These are phyloP conservation scores for Lyophyllum decastes DNA, from an alignment of 768 basidiomycete genomes.

Conservation along the genomic window DNA sequence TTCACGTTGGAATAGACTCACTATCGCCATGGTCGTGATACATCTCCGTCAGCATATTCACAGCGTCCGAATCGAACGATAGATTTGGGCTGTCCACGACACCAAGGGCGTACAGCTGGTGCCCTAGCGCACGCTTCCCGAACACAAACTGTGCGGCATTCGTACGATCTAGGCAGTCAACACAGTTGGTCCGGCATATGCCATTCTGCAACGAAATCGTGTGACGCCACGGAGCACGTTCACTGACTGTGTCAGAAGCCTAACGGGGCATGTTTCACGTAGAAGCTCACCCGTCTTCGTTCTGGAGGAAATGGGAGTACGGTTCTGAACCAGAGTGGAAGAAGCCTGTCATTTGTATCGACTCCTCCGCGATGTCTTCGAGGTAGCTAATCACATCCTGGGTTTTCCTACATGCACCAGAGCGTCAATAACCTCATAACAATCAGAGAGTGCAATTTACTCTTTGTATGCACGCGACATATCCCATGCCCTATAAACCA, in stretches of 20 bases:
- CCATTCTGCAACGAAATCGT: constrained; percentile 87
- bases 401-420: constrained; percentile 62
- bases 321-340: constrained; percentile 95
- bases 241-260: not conserved
- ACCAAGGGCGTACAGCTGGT: constrained; percentile 94
- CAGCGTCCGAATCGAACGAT: constrained; percentile 90
- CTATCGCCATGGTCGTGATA: constrained; percentile 97
- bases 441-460: constrained; percentile 37
- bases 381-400: constrained; percentile 95
- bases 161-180: constrained; percentile 95
- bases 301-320: constrained; percentile 64
- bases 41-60: constrained; percentile 98
- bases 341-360: constrained; percentile 87
- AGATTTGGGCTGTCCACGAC: constrained; percentile 84
- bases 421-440: not conserved
- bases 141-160: constrained; percentile 98
- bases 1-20: constrained; percentile 37
- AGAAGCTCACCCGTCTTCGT: constrained; percentile 38
- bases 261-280: constrained; percentile 6
- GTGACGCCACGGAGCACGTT: constrained; percentile 52
- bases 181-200: constrained; percentile 92
- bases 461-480: constrained; percentile 95
- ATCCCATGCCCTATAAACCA: constrained; percentile 95
- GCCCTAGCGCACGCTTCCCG: constrained; percentile 90
- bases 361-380: constrained; percentile 93